Base-by-base conservation (phyloP, 805 yeast genomes). In the Kluyveromyces starmeri region DNA sequence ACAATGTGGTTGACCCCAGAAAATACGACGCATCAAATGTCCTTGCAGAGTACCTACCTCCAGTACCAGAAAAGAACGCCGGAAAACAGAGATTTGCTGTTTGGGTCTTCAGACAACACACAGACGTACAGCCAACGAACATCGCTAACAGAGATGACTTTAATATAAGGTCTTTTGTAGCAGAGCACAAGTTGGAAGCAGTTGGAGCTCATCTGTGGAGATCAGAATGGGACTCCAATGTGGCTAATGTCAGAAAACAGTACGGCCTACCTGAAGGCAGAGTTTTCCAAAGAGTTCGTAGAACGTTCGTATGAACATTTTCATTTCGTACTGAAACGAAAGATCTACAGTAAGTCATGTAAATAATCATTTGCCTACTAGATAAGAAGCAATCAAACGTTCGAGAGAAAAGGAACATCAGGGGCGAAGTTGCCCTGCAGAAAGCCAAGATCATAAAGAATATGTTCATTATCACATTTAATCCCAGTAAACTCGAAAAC, bases 171-270 rank as follows among this genome's bases (percentile, higher is more conserved):
- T 48, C 51, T 5, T 88, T 85, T 56, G 82, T 67, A 11, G 65
- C 59, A 3, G 42, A 58, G 3, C 54, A 82, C 56, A 54, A 65
- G 4, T 68, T 92, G 45, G 62, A 64, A n/a, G 75, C 96, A 1
- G 75, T 88, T 31, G 96, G 97, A 18, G 96, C 94, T 2, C 94
- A 85, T 55, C 68, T 84, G 29, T 89, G 94, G 89, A 77, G 97
- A 68, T 75, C 79, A 45, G 65, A 60, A 27, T 89, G 80, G 75
- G 97, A 92, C 59, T 64, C 83, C 47, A 73, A 78, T 47, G 81
- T 83, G 28, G 69, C 68, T 20, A 55, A 53, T 3, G 78, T 88
- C 18, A 76, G 97, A 58, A 71, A 68, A 43, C 58, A 69, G 52
- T 83, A 81, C 53, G 89, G 85, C 4, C 66, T 89, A 41, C 79